phyloP scores from a whole-genome alignment of 1,139 yeast species.

The Pneumocystis murina region DNA sequence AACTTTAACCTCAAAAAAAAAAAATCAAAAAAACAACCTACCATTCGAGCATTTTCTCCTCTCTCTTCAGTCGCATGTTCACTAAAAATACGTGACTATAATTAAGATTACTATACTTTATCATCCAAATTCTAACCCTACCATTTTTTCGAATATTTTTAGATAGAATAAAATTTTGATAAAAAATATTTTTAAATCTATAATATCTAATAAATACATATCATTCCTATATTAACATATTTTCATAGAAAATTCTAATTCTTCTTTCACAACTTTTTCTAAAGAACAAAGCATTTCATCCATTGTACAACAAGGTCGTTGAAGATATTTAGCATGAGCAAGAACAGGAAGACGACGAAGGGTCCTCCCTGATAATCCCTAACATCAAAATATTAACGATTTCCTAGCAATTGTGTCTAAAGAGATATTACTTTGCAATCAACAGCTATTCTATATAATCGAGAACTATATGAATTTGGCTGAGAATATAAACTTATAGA shows the following conservation, averaged over 20 bases:
- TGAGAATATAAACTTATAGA: conserved; percentile 10
- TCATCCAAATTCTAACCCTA: not conserved
- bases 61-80: conserved; percentile 96
- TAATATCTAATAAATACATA: not conserved
- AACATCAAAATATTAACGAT: not conserved
- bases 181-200: not conserved
- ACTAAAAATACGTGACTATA: conserved; percentile 46
- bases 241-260: not conserved
- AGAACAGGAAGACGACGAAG: conserved; percentile 12
- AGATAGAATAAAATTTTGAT: not conserved
- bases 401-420: not conserved
- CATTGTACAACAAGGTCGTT: not conserved
- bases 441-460: conserved; percentile 9
- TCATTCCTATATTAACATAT: not conserved
- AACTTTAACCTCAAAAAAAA: not conserved
- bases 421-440: conserved; percentile 9
- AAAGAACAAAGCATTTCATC: conserved; percentile 1
- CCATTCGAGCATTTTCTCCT: conserved; percentile 81
- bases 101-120: not conserved
- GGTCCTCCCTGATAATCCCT: conserved; percentile 12
- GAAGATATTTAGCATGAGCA: conserved; percentile 11
- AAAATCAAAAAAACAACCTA: not conserved
- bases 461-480: conserved; percentile 11
- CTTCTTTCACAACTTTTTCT: conserved; percentile 1
- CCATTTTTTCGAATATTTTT: not conserved